Conservation (phyloP, 768 basidiomycete species). For the Phlebiopsis gigantea region DNA sequence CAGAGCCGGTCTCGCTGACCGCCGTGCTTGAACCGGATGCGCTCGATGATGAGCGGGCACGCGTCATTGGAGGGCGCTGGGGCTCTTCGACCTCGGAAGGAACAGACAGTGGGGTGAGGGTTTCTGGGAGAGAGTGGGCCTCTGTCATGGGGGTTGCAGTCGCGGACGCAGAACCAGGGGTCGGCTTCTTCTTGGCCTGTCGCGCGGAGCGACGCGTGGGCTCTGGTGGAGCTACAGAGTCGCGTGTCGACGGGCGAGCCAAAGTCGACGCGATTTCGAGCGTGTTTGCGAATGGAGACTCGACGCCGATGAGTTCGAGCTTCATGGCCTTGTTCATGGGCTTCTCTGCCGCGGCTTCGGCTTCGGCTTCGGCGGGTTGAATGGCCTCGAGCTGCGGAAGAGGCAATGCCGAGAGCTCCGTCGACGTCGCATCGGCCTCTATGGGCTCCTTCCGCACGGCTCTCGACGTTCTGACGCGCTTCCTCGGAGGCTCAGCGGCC, state of each 20-base stretch:
- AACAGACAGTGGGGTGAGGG: background rate
- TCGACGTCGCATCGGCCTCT: background rate
- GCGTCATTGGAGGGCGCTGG: background rate
- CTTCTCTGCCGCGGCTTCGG: background rate
- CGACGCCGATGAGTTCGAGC: slow-evolving; percentile 7
- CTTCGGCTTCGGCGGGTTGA: too few relatives aligned
- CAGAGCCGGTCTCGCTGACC: background rate
- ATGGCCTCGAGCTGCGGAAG: background rate
- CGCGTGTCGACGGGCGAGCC: background rate
- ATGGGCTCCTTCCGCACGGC: background rate
- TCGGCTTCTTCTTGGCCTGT: slow-evolving; percentile 1
- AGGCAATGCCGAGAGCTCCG: background rate
- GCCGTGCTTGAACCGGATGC: slow-evolving; percentile 8
- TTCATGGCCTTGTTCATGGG: slow-evolving; percentile 3
- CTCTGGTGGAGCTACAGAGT: background rate
- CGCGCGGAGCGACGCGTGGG: slow-evolving; percentile 8
- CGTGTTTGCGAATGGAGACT: background rate
- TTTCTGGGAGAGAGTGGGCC: background rate
- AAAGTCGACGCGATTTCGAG: background rate
- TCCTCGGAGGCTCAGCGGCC: background rate
- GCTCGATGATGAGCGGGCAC: slow-evolving; percentile 6
- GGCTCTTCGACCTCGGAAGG: background rate
- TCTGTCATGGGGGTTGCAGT: slow-evolving; percentile 1
- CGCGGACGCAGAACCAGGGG: background rate
- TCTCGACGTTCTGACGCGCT: background rate